Base-by-base conservation (phyloP, 2,329 filamentous ascomycete species). In the Pyrenochaeta sp. region DNA sequence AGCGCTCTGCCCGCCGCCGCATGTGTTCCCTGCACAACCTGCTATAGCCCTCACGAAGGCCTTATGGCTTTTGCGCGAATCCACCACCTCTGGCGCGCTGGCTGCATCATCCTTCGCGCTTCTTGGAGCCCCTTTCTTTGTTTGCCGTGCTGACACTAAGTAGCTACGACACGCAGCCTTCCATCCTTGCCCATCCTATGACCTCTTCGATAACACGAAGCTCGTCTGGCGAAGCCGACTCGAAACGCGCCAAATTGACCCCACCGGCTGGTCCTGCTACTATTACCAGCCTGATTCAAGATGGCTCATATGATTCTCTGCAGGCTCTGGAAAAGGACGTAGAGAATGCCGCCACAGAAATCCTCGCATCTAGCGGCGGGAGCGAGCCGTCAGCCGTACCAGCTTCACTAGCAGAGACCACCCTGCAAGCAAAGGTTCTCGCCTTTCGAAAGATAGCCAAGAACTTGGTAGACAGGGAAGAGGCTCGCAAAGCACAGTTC, bases 171-270 rank as follows among this genome's bases (percentile, higher is more conserved):
- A 80, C 79, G 2, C 69, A 73, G 10, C 80, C 81, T 19, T 82
- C 82, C 19, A 79, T 83, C 58, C 75, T 84, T 46, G 61, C 78
- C 30, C 73, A 78, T 52, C 61, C 76, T 19, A 64, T 82, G 34
- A 55, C 61, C 37, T 68, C 70, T 24, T 61, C 69, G 30, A 66
- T 65, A 37, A 47, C 68, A 47, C 75, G 72, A 62, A 65, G 70
- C 53, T 60, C 67, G 5, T 75, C 78, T 28, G 72, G 75, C 32
- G 79, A 81, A 58, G 79, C 79, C 44, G 75, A 78, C 25, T 65
- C 74, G 28, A 84, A 84, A 69, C 81, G 81, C 60, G 70, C 79
- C 32, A 81, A 80, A 63, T 64, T 81, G 39, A 75, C 78, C 12
- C 72, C 78, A 6, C 62, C 67, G 10, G 50, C 68, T 39, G 64